Percentiles rank a stretch among this genome's conserved stretches.
phyloP scores from a whole-genome alignment of 1,139 yeast genomes.

The Pneumocystis canis region DNA sequence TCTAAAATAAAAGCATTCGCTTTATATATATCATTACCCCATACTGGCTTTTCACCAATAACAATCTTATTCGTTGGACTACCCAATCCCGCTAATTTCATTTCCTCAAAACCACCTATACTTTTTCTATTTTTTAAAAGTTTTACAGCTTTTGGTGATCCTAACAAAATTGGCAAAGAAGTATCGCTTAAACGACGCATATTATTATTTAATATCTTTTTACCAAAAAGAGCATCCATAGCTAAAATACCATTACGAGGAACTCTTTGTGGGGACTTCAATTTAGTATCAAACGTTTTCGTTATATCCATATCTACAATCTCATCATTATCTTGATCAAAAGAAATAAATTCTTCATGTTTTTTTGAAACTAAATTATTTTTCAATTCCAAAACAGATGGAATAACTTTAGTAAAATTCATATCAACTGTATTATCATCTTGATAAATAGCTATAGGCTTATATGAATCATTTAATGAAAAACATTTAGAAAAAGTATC shows the following conservation, averaged over 20 bases:
- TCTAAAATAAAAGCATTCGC: neutral
- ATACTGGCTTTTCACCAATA: neutral
- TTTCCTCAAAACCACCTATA: neutral
- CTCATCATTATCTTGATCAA: slow-evolving; percentile 2
- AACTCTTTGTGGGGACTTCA: neutral
- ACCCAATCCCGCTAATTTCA: neutral
- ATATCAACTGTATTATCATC: slow-evolving; percentile 13
- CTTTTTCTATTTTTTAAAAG: neutral
- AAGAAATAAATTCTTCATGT: neutral
- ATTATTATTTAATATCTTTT: neutral
- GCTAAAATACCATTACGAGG: neutral
- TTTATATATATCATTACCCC: neutral
- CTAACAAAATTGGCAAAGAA: neutral
- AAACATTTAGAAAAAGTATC: neutral
- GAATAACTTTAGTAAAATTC: neutral
- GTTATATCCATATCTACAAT: slow-evolving; percentile 19
- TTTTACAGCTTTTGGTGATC: slow-evolving; percentile 4
- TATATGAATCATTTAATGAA: neutral
- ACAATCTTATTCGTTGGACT: neutral
- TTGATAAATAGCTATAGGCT: neutral
- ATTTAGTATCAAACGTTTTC: slow-evolving; percentile 14
- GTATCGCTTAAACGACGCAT: neutral
- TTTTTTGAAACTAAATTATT: neutral
- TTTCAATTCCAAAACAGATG: neutral
- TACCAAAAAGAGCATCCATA: slow-evolving; percentile 4